A percentile compares a stretch with the other conserved stretches of the same genome.
Evolutionary conservation across 176 grass and related monocot genomes (phyloP).

Genomic region (Olyra latifolia): DNA sequence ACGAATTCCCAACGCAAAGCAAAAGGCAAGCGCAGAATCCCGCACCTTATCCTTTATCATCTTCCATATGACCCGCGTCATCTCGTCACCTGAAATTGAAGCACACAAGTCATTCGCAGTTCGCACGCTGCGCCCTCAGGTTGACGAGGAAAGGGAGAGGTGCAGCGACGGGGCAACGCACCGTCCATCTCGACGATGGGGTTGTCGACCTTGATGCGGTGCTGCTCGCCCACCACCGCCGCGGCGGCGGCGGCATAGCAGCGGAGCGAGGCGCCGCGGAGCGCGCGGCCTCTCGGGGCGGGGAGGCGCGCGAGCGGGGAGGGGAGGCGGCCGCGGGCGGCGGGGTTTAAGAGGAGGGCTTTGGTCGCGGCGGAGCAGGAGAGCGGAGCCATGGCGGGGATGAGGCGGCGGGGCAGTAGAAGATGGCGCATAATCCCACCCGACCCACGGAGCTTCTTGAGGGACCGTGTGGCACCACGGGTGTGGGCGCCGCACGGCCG

Average conservation of each 20-base stretch:
- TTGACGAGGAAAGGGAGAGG: background rate
- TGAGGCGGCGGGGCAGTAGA: slow-evolving; percentile 21
- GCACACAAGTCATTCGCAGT: background rate
- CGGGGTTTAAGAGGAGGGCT: slow-evolving; percentile 35
- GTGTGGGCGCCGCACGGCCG: background rate
- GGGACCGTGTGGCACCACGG: background rate
- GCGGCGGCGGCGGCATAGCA: slow-evolving; percentile 56
- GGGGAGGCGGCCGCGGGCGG: slow-evolving; percentile 7
- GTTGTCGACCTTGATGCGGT: slow-evolving; percentile 75
- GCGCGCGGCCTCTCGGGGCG: background rate
- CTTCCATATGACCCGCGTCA: slow-evolving; percentile 94
- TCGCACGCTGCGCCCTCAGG: background rate
- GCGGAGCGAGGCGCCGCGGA: slow-evolving; percentile 49
- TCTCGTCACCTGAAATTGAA: slow-evolving; percentile 82
- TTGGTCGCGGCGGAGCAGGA: slow-evolving; percentile 36
- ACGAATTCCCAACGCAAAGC: background rate
- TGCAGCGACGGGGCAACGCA: slow-evolving; percentile 29
- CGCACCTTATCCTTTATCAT: slow-evolving; percentile 94
- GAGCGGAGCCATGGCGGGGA: slow-evolving; percentile 38
- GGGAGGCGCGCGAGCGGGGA: slow-evolving; percentile 23
- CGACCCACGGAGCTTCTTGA: background rate
- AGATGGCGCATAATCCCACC: slow-evolving; percentile 45
- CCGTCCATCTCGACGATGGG: slow-evolving; percentile 99
- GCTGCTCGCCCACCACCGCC: slow-evolving; percentile 39
- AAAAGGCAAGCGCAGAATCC: background rate